Evolutionary conservation across 1,284 basidiomycete species (phyloP), one percentile per base, ranked within the genome.

Genomic region (Porogramme epimiltina): DNA sequence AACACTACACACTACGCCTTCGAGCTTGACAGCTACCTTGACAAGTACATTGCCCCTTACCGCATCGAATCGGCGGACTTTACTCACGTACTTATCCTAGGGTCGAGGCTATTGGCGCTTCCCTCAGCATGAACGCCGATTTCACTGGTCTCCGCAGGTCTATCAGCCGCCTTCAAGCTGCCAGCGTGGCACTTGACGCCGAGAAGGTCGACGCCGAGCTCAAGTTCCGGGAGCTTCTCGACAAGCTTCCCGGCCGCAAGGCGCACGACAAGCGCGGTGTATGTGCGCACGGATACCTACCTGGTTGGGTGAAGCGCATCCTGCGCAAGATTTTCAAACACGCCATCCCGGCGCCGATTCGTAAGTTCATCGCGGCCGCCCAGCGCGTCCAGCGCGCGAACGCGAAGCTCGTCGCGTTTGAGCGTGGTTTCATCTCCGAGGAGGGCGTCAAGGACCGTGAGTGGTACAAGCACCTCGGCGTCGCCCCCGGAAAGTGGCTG

Each of bases 401-500:
- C 70, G 73, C 78, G 70, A 88, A 87, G 67, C 72, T 95, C 28
- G 73, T 80, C 28, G 65, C 71, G 3, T 96, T 96, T 62, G 95
- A 98, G 69, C 79, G 79, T 48, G 93, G 92, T 10, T 93, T 98
- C 71, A 86, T 96, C 60, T 85, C 84, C 4, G 76, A 89, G 60
- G 80, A 79, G 19, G 95, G 95, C 0, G 76, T 92, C 45, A 86
- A 84, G 65, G 87, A 87, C 52, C 79, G 91, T 25, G 85, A 91
- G 66, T 95, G 93, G 93, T 95, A 84, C 67, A 78, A 78, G 65
- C 91, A 95, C 70, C 77, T 96, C 45, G 92, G 82, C 37, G 91
- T 95, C 33, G 91, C 93, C 4, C 95, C 95, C 6, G 95, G 94
- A 23, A 87, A 89, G 63, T 95, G 89, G 85, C 80, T 93, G 25